Evolutionary conservation across 352 stramenopile genomes (phyloP).

Genomic region (Globisporangium emineosum): DNA sequence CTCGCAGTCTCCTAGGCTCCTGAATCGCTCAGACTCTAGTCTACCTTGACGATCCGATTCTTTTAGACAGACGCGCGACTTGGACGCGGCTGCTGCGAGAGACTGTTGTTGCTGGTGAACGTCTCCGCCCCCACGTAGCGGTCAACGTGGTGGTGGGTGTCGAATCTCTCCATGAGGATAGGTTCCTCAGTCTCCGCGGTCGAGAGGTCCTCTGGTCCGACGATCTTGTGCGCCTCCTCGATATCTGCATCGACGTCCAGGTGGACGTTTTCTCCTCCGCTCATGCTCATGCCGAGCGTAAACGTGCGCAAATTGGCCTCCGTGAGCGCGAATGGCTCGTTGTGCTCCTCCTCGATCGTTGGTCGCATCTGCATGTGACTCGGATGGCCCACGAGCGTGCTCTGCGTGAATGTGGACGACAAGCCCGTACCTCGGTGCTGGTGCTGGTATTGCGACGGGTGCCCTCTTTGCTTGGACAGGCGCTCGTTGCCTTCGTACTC

Average conservation of each 20-base stretch:
- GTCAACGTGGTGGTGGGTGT: neutral
- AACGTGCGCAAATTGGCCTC: conserved; percentile 19
- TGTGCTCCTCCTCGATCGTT: conserved; percentile 12
- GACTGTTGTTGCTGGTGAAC: neutral
- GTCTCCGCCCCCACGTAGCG: neutral
- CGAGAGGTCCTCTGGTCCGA: conserved; percentile 4
- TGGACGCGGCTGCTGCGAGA: conserved; percentile 5
- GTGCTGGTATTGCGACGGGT: neutral
- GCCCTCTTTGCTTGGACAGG: conserved; percentile 1
- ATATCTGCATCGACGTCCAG: neutral
- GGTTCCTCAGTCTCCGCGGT: neutral
- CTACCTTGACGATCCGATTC: neutral
- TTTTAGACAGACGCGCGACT: conserved; percentile 10
- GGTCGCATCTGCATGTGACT: conserved; percentile 1
- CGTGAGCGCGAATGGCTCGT: conserved; percentile 13
- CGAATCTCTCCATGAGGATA: neutral
- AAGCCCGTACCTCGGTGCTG: neutral
- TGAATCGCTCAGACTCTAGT: neutral
- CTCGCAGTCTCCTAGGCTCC: neutral
- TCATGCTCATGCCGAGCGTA: conserved; percentile 11
- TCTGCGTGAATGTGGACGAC: conserved; percentile 18
- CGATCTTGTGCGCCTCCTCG: conserved; percentile 7
- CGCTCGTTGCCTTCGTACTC: conserved; percentile 19
- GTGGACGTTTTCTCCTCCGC: neutral
- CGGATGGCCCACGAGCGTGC: neutral